These are phyloP conservation scores for Syzygium aqueum DNA, from an alignment of 345 rosid species.

Conservation along the genomic window DNA sequence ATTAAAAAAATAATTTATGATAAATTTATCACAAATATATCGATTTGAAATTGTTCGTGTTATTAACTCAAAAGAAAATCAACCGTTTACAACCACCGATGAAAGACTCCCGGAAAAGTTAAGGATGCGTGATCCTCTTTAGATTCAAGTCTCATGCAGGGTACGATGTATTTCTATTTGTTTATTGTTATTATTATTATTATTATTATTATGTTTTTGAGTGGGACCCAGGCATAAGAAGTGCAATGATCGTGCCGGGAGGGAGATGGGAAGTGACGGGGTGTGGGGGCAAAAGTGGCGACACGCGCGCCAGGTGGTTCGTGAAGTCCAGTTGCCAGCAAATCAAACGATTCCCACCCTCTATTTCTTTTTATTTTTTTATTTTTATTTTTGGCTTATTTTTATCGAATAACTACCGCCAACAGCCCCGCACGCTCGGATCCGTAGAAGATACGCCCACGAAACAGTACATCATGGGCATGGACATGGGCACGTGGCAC, in stretches of 20 bases:
- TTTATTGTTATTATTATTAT: too few species aligned
- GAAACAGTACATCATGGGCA: neutral
- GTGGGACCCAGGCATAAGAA: neutral
- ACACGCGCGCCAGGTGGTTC: neutral
- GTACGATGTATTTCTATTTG: neutral
- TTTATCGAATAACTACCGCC: neutral
- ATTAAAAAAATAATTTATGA: too few species aligned
- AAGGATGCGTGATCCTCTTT: too few species aligned
- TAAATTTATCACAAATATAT: too few species aligned
- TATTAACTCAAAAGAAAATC: neutral
- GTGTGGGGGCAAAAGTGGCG: neutral
- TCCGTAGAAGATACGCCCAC: neutral
- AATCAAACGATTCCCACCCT: neutral
- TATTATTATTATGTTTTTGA: neutral
- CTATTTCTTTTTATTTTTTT: too few species aligned
- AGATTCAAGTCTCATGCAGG: neutral
- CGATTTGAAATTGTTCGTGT: too few species aligned
- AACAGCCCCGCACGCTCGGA: neutral
- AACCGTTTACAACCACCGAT: fast-evolving
- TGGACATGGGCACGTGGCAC: neutral
- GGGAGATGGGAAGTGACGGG: neutral
- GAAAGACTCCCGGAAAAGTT: neutral
- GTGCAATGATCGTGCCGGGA: neutral
- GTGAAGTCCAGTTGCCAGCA: neutral
- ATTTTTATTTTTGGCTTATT: neutral